Base-by-base conservation (phyloP, 1,284 basidiomycete species). In the Pseudomicrostroma phylloplanum region DNA sequence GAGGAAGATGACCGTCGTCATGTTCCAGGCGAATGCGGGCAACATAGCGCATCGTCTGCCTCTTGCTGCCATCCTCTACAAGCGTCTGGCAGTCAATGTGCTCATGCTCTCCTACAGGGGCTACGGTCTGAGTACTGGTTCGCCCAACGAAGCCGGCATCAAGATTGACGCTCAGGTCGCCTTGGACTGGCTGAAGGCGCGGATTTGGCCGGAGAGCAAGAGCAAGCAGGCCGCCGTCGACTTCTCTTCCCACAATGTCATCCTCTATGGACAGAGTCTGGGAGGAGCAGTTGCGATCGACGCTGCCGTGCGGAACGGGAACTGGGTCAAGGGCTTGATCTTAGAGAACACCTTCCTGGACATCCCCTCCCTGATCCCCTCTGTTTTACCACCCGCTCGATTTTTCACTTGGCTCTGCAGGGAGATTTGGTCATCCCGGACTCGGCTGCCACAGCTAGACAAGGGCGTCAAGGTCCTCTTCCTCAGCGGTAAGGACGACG, bases 241-340 rank as follows among this genome's bases (percentile, higher is more conserved):
- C 30, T 36, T 36, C 9, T 36, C 30, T 3, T 84, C 85, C 43
- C 69, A 60, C 30, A 66, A 66, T 56, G 23, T 54, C 51, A 75
- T 77, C 59, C 66, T 91, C 54, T 97, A 92, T 72, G 93, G 94
- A 0, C 94, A 97, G 80, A 92, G 90, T 7, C 91, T 98, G 36
- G 94, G 94, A 15, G 93, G 93, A n/a, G 93, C 93, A 0, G 92
- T 97, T 1, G 85, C 89, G 13, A 89, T 96, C 58, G 88, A 93
- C 78, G 86, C 96, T 4, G 90, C 90, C 0, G 88, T 87, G 61
- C 84, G 85, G 43, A 93, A 93, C 76, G 85, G 89, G 0, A 81
- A 84, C 30, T 85, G 71, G 80, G 77, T 90, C 59, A 68, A 82
- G n/a, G 89, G 86, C 0, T 80, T 91, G n/a, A 86, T 96, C 58